phyloP scores from a whole-genome alignment of 2,329 filamentous ascomycete genomes.

The Diaporthe helianthi region DNA sequence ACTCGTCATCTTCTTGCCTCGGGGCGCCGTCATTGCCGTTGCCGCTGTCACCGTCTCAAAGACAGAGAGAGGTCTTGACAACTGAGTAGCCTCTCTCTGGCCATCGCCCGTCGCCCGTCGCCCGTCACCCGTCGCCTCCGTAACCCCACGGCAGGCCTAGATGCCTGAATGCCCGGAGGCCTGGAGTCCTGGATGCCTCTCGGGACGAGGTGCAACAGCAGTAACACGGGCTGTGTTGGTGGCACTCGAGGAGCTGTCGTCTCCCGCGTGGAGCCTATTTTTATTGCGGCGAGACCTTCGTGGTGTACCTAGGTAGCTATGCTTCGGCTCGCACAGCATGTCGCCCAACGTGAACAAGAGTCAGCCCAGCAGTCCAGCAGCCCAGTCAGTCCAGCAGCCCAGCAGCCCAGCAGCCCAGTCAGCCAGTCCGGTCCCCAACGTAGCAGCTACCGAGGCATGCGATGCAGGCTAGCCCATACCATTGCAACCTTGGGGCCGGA shows the following conservation, averaged over 20 bases:
- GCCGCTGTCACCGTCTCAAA: neutral
- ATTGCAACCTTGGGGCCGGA: slow-evolving; percentile 6
- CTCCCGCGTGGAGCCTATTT: slow-evolving; percentile 34
- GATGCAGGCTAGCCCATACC: slow-evolving; percentile 4
- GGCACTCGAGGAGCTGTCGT: slow-evolving; percentile 20
- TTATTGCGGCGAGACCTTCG: slow-evolving; percentile 30
- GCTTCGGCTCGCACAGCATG: slow-evolving; percentile 10
- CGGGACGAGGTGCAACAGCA: slow-evolving; percentile 22
- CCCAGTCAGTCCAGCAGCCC: neutral
- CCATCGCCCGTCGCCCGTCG: neutral
- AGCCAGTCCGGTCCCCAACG: slow-evolving; percentile 6
- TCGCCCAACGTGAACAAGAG: slow-evolving; percentile 5
- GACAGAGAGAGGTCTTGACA: neutral
- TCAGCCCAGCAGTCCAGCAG: no score
- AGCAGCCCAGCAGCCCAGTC: no score
- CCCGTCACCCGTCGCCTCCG: neutral
- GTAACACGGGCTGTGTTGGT: slow-evolving; percentile 31
- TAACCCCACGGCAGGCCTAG: neutral
- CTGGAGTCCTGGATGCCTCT: slow-evolving; percentile 4
- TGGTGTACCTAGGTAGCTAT: slow-evolving; percentile 25
- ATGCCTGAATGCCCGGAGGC: neutral
- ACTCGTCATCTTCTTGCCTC: neutral
- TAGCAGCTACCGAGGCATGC: slow-evolving; percentile 22
- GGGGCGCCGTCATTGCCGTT: slow-evolving; percentile 8
- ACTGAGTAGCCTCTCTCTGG: no score